Evolutionary conservation across 345 rosid genomes (phyloP).

Genomic region (Arabis alpina): DNA sequence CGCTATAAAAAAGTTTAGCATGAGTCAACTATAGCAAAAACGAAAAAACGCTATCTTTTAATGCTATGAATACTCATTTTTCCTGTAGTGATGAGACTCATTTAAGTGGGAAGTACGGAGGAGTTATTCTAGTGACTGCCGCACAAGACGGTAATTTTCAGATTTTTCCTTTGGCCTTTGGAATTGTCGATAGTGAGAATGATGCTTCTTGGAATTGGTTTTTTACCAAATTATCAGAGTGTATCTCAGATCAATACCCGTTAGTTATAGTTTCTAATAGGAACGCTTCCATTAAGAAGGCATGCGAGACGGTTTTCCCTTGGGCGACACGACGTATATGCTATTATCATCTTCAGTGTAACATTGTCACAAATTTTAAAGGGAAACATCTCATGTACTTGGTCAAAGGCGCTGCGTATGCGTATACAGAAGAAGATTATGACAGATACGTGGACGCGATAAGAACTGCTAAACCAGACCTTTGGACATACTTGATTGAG

Average conservation of each 20-base stretch:
- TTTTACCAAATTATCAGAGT: background rate
- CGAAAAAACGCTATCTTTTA: too few species aligned
- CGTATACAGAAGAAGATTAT: fast-evolving
- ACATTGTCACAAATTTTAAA: too few species aligned
- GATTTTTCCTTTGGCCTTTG: background rate
- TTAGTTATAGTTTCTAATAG: background rate
- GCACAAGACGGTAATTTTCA: background rate
- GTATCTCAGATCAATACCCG: background rate
- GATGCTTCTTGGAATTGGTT: background rate
- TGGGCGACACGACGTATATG: too few species aligned
- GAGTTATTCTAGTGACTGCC: background rate
- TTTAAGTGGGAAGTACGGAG: background rate
- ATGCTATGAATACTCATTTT: too few species aligned
- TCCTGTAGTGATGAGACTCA: background rate
- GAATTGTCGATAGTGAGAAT: background rate
- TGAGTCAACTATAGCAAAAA: too few species aligned
- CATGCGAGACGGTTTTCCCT: background rate
- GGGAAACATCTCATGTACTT: background rate
- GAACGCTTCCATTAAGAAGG: background rate
- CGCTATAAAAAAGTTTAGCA: too few species aligned
- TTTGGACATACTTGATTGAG: background rate
- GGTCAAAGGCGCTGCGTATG: background rate
- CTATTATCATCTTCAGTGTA: too few species aligned
- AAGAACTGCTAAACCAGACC: fast-evolving
- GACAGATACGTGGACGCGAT: background rate